Conservation (phyloP, 192 early-diverging fungal species). For the Phlyctochytrium arcticum region DNA sequence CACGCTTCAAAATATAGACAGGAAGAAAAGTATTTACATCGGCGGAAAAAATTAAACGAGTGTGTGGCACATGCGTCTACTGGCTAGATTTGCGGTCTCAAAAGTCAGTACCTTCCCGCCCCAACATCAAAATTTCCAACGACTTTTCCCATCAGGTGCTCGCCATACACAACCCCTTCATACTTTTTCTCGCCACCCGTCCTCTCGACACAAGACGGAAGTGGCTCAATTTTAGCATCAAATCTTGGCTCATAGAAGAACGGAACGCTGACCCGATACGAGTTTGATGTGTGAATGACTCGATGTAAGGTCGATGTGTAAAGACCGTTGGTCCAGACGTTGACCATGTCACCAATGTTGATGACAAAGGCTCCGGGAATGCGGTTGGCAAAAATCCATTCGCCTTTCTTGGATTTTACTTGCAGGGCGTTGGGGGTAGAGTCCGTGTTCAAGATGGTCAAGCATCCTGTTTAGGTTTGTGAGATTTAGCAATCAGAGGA, state of each 20-base stretch:
- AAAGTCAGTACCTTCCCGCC: too few relatives aligned
- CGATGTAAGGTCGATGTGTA: constrained; percentile 51
- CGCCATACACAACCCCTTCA: constrained; percentile 43
- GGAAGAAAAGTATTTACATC: too few relatives aligned
- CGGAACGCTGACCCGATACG: constrained; percentile 43
- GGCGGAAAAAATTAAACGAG: too few relatives aligned
- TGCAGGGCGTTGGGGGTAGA: constrained; percentile 43
- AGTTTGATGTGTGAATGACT: constrained; percentile 37
- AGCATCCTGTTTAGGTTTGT: constrained; percentile 26
- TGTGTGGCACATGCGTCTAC: too few relatives aligned
- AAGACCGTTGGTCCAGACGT: constrained; percentile 53
- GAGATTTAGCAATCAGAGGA: constrained; percentile 6
- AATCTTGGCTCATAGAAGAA: constrained; percentile 54
- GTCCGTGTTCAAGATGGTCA: constrained; percentile 52
- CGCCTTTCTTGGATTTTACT: constrained; percentile 39
- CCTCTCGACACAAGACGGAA: constrained; percentile 15
- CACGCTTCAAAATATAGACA: too few relatives aligned
- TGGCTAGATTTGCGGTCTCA: too few relatives aligned
- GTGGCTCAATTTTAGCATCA: constrained; percentile 44
- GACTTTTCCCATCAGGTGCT: constrained; percentile 43
- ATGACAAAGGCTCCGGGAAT: constrained; percentile 48
- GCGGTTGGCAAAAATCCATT: constrained; percentile 49
- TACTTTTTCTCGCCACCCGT: constrained; percentile 13
- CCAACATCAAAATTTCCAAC: constrained; percentile 31
- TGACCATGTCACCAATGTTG: constrained; percentile 56